Evolutionary conservation across 83 land plant genomes (phyloP), one percentile per base, ranked within the genome.

Genomic region (Thuja plicata): DNA sequence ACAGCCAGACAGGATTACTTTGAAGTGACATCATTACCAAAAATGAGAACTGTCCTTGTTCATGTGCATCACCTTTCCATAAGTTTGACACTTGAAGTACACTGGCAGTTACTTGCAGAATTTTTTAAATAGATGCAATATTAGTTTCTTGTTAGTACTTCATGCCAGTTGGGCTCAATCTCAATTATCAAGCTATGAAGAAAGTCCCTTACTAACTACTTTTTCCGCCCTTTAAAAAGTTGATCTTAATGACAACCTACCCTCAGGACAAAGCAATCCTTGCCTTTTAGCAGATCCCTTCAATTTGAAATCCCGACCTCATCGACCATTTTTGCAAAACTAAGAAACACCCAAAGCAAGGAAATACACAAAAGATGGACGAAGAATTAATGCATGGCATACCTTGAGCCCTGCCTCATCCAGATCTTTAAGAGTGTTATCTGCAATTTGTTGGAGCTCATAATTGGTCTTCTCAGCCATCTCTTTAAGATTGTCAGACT

Each of bases 401-500:
- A 95, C 95, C 94, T 93, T 88, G 43, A 84, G 66, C 5, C 91
- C 87, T 41, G 94, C 97, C 87, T 94, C 95, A 46, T 95, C 93
- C 34, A 95, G 91, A 57, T 81, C 97, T 82, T 90, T 94, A 79
- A 91, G 81, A 6, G 95, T 94, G 73, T 91, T 76, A 62, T 95
- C 94, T 77, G 93, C 94, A 83, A 94, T 88, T 46, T 86, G 79
- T 54, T 94, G 95, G 50, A 95, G 83, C 92, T 95, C 94, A 19
- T 91, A 87, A 89, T 90, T 93, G 86, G 97, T 94, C 45, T 94
- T 92, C 76, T 95, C 95, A 8, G 91, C 95, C 71, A 94, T 92
- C 70, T 94, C 90, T 2, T 93, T 94, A 1, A 95, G 90, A 55
- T 92, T 90, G 38, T 88, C 93, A 50, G 97, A 91, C 9, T 91